phyloP scores from a whole-genome alignment of 306 rosid genomes.

The Casuarina cunninghamiana region DNA sequence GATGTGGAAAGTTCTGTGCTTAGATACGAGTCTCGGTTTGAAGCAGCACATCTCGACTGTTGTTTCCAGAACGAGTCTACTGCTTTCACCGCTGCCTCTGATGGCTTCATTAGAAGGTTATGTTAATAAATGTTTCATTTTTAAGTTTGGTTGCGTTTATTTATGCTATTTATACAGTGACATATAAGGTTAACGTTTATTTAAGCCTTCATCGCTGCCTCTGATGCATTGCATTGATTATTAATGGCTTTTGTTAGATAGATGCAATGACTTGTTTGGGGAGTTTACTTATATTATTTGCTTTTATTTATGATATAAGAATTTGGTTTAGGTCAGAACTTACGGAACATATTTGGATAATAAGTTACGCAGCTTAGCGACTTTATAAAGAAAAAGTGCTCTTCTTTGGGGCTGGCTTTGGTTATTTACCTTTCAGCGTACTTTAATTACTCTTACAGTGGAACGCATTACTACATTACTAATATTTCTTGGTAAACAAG shows the following conservation, averaged over 20 bases:
- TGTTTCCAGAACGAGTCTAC: slow-evolving; percentile 59
- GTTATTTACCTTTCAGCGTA: background rate
- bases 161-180: background rate
- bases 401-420: background rate
- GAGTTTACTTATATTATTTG: background rate
- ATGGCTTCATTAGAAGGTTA: slow-evolving; percentile 71
- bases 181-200: too few species aligned
- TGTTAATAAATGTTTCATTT: too few species aligned
- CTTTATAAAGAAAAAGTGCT: background rate
- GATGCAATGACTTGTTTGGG: background rate
- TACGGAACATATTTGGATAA: background rate
- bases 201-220: too few species aligned
- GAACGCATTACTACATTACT: background rate
- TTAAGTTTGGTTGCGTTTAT: background rate
- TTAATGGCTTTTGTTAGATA: background rate
- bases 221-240: background rate
- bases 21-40: slow-evolving; percentile 49
- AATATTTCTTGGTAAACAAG: background rate
- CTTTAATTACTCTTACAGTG: background rate
- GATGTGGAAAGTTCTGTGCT: slow-evolving; percentile 54
- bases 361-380: too few species aligned
- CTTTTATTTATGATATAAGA: background rate
- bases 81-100: slow-evolving; percentile 63
- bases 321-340: background rate
- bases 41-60: slow-evolving; percentile 71